These are phyloP conservation scores for Fraxinus dipetala DNA, from an alignment of 305 asterid genomes.

Conservation along the genomic window DNA sequence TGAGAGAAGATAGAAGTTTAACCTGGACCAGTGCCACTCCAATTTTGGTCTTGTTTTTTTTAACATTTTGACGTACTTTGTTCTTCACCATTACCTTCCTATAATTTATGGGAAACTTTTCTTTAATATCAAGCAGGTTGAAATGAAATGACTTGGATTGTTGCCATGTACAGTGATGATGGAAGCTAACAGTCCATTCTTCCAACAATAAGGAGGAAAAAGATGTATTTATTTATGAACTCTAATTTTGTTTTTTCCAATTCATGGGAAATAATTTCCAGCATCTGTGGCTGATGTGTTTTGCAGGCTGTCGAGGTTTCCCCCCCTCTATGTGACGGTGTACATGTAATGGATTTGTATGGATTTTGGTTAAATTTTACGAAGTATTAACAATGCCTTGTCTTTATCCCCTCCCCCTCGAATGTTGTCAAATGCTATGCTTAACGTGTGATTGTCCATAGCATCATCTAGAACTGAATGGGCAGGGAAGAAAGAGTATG, in stretches of 20 bases:
- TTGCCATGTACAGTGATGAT: conserved; percentile 43
- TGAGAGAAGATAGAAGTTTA: conserved; percentile 27
- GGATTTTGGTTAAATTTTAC: background rate
- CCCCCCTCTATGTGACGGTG: background rate
- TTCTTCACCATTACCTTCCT: conserved; percentile 20
- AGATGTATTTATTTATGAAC: conserved; percentile 15
- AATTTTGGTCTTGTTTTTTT: conserved; percentile 27
- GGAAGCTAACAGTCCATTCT: conserved; percentile 37
- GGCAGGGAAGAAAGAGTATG: background rate
- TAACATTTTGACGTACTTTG: background rate
- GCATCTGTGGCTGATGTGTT: background rate
- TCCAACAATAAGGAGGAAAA: conserved; percentile 35
- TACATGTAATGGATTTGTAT: background rate
- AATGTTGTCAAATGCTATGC: background rate
- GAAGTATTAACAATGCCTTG: background rate
- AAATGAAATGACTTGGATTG: conserved; percentile 38
- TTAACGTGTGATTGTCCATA: background rate
- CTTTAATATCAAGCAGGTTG: conserved; percentile 27
- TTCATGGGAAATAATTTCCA: conserved; percentile 1
- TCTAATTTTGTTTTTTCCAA: conserved; percentile 7
- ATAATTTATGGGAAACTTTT: conserved; percentile 28
- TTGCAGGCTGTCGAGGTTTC: background rate
- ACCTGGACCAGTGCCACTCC: background rate
- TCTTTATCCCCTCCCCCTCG: background rate
- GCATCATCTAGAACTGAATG: background rate